A percentile compares a stretch with the other conserved stretches of the same genome.
Evolutionary conservation across 2,329 filamentous ascomycete genomes (phyloP).

Genomic region (Pseudofabraea citricarpa): DNA sequence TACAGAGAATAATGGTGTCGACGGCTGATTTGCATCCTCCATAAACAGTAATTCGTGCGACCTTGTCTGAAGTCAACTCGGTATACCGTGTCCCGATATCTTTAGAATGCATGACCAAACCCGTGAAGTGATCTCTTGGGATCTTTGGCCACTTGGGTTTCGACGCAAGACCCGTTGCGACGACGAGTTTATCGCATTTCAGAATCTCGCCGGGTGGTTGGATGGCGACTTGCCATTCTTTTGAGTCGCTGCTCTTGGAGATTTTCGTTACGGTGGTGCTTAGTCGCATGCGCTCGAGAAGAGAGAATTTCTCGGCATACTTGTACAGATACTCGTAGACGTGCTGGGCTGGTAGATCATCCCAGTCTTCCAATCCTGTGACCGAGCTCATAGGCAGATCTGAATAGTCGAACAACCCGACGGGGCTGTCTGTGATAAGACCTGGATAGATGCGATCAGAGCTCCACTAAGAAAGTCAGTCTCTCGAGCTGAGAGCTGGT

Average conservation of each 20-base stretch:
- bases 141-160: constrained; percentile 11
- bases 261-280: constrained; percentile 6
- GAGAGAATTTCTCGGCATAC: constrained; percentile 9
- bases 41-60: constrained; percentile 7
- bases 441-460: constrained; percentile 6
- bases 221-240: constrained; percentile 5
- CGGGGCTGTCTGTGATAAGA: constrained; percentile 6
- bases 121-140: constrained; percentile 2
- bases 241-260: constrained; percentile 2
- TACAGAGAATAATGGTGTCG: constrained; percentile 8
- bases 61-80: constrained; percentile 6
- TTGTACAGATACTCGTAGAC: constrained; percentile 8
- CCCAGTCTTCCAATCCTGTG: constrained; percentile 9
- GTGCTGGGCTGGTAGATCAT: constrained; percentile 5
- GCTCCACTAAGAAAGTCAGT: constrained; percentile 7
- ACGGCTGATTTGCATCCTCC: constrained; percentile 10
- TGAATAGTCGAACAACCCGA: constrained; percentile 10
- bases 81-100: constrained; percentile 6
- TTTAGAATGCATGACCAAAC: constrained; percentile 7
- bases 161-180: constrained; percentile 9
- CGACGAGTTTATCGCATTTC: constrained; percentile 8
- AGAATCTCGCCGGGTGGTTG: constrained; percentile 3
- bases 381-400: constrained; percentile 10
- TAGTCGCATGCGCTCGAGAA: constrained; percentile 6
- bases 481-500: too few species aligned